Evolutionary conservation across 768 basidiomycete genomes (phyloP).

Genomic region (Suillus occidentalis): DNA sequence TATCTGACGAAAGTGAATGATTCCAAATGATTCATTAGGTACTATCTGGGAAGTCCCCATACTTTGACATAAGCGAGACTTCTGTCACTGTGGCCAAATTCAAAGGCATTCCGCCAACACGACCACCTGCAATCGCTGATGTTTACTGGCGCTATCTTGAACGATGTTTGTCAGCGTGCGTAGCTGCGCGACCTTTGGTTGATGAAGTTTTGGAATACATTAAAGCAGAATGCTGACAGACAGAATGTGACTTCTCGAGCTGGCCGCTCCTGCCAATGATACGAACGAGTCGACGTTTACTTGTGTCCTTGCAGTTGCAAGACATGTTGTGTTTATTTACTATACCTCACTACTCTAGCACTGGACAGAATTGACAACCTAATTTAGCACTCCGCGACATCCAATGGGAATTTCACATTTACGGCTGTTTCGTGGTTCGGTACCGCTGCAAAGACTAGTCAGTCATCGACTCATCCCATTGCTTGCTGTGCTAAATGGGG

Average conservation of each 20-base stretch:
- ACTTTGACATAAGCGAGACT: neutral
- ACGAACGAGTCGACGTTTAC: neutral
- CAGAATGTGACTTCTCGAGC: neutral
- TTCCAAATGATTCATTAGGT: neutral
- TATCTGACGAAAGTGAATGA: neutral
- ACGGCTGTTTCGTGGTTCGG: neutral
- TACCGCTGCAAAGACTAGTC: neutral
- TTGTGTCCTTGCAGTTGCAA: neutral
- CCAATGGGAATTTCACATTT: neutral
- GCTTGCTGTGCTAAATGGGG: neutral
- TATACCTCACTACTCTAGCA: no score
- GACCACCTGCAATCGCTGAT: neutral
- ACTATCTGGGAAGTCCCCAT: neutral
- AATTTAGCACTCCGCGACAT: neutral
- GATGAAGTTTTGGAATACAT: neutral
- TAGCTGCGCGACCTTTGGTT: neutral
- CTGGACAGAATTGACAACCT: neutral
- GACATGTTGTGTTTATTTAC: neutral
- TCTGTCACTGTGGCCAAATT: neutral
- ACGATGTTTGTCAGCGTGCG: neutral
- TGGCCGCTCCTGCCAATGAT: neutral
- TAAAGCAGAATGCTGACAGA: neutral
- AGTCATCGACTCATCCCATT: neutral
- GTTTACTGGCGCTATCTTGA: neutral
- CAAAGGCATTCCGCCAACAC: neutral